phyloP scores from a whole-genome alignment of 805 yeast species.

The Pichia membranifaciens region DNA sequence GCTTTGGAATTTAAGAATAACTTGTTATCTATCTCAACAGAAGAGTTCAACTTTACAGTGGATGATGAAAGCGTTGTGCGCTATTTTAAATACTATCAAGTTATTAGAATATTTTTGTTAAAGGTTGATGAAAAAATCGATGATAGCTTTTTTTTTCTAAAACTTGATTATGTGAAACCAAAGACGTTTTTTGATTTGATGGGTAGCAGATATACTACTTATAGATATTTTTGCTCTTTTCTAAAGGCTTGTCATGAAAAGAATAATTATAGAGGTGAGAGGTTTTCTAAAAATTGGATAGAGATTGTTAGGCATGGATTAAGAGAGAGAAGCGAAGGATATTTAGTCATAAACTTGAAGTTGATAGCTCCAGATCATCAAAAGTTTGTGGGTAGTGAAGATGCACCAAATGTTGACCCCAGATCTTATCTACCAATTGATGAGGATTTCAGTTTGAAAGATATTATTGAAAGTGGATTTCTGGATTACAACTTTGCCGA shows the following conservation, averaged over 20 bases:
- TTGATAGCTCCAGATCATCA: slow-evolving; percentile 6
- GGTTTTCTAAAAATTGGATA: slow-evolving; percentile 1
- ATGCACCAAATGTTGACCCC: background rate
- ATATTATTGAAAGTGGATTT: slow-evolving; percentile 7
- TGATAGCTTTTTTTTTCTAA: background rate
- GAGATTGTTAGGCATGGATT: background rate
- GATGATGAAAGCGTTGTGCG: background rate
- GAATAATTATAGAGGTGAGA: background rate
- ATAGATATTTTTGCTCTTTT: background rate
- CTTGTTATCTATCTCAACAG: background rate
- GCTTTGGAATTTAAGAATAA: background rate
- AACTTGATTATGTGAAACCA: background rate
- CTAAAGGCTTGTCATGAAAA: slow-evolving; percentile 3
- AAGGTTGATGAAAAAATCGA: background rate
- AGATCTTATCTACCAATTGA: slow-evolving; percentile 1
- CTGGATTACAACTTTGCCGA: slow-evolving; percentile 2
- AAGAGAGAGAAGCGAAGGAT: slow-evolving; percentile 11
- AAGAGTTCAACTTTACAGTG: background rate
- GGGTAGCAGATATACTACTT: slow-evolving; percentile 3
- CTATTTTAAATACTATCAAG: slow-evolving; percentile 3
- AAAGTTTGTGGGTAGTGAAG: background rate
- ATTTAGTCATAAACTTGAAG: slow-evolving; percentile 5
- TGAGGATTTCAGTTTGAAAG: slow-evolving; percentile 1
- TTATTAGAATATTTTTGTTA: background rate
- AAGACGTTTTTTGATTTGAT: slow-evolving; percentile 6